Percentiles rank a stretch among this genome's conserved stretches.
phyloP scores from a whole-genome alignment of 805 yeast genomes.

The Nakazawaea ishiwadae region DNA sequence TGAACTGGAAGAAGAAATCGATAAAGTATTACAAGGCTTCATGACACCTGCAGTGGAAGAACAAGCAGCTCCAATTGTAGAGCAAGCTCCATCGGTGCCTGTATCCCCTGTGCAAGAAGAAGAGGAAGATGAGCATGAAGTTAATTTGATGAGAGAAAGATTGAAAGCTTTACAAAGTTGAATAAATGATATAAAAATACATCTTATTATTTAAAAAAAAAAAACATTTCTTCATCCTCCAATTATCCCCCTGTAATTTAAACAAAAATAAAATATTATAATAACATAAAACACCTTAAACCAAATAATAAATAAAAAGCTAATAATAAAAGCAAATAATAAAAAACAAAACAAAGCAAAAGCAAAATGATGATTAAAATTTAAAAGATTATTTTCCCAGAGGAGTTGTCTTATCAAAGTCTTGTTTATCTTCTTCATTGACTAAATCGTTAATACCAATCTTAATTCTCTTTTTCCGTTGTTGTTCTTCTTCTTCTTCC shows the following conservation, averaged over 20 bases:
- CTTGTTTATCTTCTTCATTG: conserved; percentile 1
- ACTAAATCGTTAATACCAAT: conserved; percentile 12
- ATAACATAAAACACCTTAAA: no score
- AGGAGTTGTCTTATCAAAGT: no score
- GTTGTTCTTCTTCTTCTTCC: not conserved
- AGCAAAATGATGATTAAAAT: no score
- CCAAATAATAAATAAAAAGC: no score
- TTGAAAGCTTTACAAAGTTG: conserved; percentile 74
- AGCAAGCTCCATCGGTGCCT: conserved; percentile 19
- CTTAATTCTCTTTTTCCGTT: conserved; percentile 8
- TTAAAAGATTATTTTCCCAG: no score
- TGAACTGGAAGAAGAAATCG: conserved; percentile 57
- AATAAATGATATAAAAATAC: not conserved
- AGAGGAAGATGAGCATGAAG: conserved; percentile 66
- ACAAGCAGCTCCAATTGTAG: no score
- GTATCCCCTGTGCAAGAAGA: conserved; percentile 38
- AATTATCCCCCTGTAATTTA: no score
- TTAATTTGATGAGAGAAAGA: conserved; percentile 84
- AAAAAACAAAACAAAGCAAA: no score
- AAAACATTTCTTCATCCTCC: no score
- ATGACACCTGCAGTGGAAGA: conserved; percentile 39
- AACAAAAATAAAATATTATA: no score
- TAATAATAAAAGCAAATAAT: no score
- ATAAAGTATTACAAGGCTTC: conserved; percentile 49
- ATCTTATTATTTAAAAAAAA: no score